phyloP scores from a whole-genome alignment of 2,329 filamentous ascomycete species.

The Fusarium caatingaense region DNA sequence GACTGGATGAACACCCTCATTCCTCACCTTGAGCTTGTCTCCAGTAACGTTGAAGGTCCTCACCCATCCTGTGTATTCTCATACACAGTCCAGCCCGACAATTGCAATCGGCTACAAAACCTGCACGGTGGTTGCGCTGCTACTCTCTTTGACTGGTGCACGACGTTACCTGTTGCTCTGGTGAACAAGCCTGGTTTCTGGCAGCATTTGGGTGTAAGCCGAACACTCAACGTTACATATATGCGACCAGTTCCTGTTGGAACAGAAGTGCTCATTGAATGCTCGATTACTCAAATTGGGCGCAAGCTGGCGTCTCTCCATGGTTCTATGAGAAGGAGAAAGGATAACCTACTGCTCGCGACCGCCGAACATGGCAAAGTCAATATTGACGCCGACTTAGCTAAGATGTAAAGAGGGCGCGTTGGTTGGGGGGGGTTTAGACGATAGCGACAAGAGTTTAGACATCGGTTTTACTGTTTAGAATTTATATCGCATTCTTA shows the following conservation, averaged over 20 bases:
- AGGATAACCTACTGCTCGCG: slow-evolving; percentile 64
- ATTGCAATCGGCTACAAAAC: slow-evolving; percentile 66
- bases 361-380: slow-evolving; percentile 74
- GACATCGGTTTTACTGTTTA: neutral
- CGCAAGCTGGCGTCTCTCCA: slow-evolving; percentile 64
- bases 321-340: slow-evolving; percentile 65
- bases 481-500: too few species aligned
- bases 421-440: neutral
- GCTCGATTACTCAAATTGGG: slow-evolving; percentile 69
- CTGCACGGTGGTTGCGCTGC: slow-evolving; percentile 73
- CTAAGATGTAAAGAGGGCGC: slow-evolving; percentile 29
- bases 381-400: slow-evolving; percentile 62
- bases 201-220: slow-evolving; percentile 70
- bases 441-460: neutral
- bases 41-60: slow-evolving; percentile 49
- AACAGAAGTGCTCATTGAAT: slow-evolving; percentile 63
- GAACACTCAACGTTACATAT: slow-evolving; percentile 75
- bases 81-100: slow-evolving; percentile 61
- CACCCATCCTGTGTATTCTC: slow-evolving; percentile 58
- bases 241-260: slow-evolving; percentile 69
- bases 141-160: slow-evolving; percentile 75
- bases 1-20: slow-evolving; percentile 59
- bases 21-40: slow-evolving; percentile 55
- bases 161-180: slow-evolving; percentile 67
- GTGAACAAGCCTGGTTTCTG: slow-evolving; percentile 70